Conservation (phyloP, 1,139 yeast species). For the Debaryomyces nepalensis region DNA sequence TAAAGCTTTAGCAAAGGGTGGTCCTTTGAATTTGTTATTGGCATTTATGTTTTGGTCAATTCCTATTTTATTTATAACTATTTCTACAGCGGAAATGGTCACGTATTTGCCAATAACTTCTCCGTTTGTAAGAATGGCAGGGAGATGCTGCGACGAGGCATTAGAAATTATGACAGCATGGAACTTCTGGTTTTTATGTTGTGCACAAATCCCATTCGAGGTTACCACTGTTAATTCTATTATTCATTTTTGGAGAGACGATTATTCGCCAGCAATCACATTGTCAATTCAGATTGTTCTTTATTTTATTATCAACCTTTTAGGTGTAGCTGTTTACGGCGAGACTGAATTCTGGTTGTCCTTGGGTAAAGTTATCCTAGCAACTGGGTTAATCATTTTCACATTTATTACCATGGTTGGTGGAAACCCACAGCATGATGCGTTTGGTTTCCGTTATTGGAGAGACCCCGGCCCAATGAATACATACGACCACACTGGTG, state of each 20-base stretch:
- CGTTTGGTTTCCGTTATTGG: constrained; percentile 27
- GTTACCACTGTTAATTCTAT: constrained; percentile 79
- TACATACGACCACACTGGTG: constrained; percentile 19
- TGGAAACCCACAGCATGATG: constrained; percentile 27
- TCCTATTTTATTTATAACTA: constrained; percentile 63
- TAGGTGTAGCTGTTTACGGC: constrained; percentile 69
- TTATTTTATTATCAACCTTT: constrained; percentile 60
- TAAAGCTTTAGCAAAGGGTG: constrained; percentile 42
- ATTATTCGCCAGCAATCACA: constrained; percentile 63
- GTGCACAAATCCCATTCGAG: constrained; percentile 78
- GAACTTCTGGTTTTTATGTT: constrained; percentile 77
- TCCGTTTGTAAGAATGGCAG: constrained; percentile 53
- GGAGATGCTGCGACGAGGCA: constrained; percentile 61
- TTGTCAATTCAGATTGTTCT: constrained; percentile 59
- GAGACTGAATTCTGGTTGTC: constrained; percentile 69
- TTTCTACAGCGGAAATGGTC: constrained; percentile 79
- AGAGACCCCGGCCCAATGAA: constrained; percentile 28
- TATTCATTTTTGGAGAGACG: constrained; percentile 77
- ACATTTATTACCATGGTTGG: constrained; percentile 28
- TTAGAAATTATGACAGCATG: constrained; percentile 77
- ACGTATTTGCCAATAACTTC: constrained; percentile 74
- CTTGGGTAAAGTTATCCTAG: constrained; percentile 48
- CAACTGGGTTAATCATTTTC: constrained; percentile 23
- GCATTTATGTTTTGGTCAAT: constrained; percentile 49
- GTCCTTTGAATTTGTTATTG: constrained; percentile 47